A percentile compares a stretch with the other conserved stretches of the same genome.
These are phyloP conservation scores for Iris pallida DNA, from an alignment of 116 monocot genomes.

Conservation along the genomic window DNA sequence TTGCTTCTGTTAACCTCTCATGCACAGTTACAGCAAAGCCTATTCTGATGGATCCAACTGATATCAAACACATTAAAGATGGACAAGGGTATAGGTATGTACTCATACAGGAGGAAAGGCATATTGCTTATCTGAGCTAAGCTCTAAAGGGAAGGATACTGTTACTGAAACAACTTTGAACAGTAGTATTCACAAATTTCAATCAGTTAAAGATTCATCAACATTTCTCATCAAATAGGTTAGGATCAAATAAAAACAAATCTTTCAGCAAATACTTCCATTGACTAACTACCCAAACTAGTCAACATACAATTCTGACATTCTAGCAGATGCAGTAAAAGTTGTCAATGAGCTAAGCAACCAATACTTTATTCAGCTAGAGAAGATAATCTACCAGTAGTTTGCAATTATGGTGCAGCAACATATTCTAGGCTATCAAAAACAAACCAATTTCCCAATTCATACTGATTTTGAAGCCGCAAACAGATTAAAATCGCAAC, in stretches of 20 bases:
- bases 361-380: background rate
- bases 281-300: constrained; percentile 6
- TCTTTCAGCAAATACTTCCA: background rate
- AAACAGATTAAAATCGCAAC: background rate
- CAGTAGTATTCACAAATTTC: background rate
- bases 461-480: background rate
- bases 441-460: background rate
- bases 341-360: background rate
- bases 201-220: background rate
- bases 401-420: background rate
- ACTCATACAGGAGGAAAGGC: too few relatives aligned
- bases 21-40: too few relatives aligned
- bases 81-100: too few relatives aligned
- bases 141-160: background rate
- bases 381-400: background rate
- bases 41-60: background rate
- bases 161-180: background rate
- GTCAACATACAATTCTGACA: background rate
- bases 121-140: background rate
- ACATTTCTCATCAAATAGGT: background rate
- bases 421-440: background rate
- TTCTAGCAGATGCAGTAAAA: background rate
- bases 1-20: too few relatives aligned
- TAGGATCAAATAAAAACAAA: background rate
- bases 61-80: too few relatives aligned